Evolutionary conservation across 768 basidiomycete genomes (phyloP).

Genomic region (Clitopilus hobsonii): DNA sequence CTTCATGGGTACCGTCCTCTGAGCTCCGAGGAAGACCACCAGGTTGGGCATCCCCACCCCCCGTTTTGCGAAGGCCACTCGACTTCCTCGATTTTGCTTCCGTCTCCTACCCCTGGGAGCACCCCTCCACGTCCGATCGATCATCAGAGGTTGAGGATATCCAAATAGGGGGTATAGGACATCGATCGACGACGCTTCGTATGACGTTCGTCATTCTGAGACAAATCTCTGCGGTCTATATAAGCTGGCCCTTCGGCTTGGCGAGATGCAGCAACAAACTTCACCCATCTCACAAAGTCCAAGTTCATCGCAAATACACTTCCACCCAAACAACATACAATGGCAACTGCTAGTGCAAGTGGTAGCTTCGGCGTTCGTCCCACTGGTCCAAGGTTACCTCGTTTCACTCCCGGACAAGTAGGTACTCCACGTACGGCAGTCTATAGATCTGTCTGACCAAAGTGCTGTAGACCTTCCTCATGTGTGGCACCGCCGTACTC

Average conservation of each 20-base stretch:
- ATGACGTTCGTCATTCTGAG: neutral
- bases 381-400: neutral
- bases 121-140: neutral
- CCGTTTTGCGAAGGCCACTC: too few relatives aligned
- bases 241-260: neutral
- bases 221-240: neutral
- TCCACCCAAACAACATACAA: neutral
- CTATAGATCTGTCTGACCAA: neutral
- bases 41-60: too few relatives aligned
- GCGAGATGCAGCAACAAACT: neutral
- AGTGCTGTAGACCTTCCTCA: neutral
- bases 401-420: neutral
- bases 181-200: neutral
- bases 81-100: too few relatives aligned
- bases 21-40: too few relatives aligned
- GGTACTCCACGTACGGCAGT: neutral
- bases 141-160: neutral
- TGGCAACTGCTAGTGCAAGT: neutral
- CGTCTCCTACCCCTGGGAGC: neutral
- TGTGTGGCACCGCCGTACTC: neutral
- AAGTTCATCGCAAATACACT: neutral
- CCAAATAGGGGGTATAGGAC: neutral
- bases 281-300: neutral
- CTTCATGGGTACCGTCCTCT: too few relatives aligned
- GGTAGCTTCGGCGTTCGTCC: neutral